Percentiles rank a stretch among this genome's conserved stretches.
These are phyloP conservation scores for Aplosporella prunicola DNA, from an alignment of 2,329 filamentous ascomycete species.

Conservation along the genomic window DNA sequence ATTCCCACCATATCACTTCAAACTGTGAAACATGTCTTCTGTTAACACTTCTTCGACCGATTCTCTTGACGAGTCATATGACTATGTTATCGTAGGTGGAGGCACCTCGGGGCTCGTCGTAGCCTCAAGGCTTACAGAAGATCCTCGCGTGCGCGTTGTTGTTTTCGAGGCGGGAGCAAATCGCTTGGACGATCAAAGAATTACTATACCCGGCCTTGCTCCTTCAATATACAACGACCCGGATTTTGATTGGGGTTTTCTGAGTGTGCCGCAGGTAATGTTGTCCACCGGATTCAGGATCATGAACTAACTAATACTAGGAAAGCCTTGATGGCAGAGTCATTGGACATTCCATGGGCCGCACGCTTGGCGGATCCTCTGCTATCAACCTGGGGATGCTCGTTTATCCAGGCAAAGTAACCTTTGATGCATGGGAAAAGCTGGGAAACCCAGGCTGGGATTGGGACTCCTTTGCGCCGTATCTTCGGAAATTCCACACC, in stretches of 20 bases:
- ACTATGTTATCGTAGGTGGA: constrained; percentile 13
- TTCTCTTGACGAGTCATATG: too few species aligned
- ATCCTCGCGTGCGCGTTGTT: constrained; percentile 15
- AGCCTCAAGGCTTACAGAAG: constrained; percentile 19
- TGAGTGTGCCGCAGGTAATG: constrained; percentile 23
- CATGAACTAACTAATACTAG: too few species aligned
- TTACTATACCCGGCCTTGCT: constrained; percentile 13
- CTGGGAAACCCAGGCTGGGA: constrained; percentile 25
- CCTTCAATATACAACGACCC: constrained; percentile 13
- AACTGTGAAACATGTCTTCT: too few species aligned
- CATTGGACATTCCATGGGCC: too few species aligned
- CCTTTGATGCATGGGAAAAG: constrained; percentile 23
- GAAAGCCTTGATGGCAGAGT: too few species aligned
- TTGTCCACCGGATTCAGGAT: too few species aligned
- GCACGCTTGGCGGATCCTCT: too few species aligned
- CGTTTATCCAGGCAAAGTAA: constrained; percentile 16
- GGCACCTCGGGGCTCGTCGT: constrained; percentile 13
- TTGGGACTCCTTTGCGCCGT: constrained; percentile 21
- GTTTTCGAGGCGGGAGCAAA: constrained; percentile 15
- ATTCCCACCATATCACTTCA: too few species aligned
- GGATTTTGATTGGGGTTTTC: constrained; percentile 28
- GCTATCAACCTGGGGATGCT: constrained; percentile 19
- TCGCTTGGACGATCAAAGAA: constrained; percentile 21
- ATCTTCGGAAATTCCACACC: background rate
- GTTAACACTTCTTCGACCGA: too few species aligned